Percentiles rank a stretch among this genome's conserved stretches.
phyloP scores from a whole-genome alignment of 495 filamentous ascomycete species.

The Penicillium malachiteum region DNA sequence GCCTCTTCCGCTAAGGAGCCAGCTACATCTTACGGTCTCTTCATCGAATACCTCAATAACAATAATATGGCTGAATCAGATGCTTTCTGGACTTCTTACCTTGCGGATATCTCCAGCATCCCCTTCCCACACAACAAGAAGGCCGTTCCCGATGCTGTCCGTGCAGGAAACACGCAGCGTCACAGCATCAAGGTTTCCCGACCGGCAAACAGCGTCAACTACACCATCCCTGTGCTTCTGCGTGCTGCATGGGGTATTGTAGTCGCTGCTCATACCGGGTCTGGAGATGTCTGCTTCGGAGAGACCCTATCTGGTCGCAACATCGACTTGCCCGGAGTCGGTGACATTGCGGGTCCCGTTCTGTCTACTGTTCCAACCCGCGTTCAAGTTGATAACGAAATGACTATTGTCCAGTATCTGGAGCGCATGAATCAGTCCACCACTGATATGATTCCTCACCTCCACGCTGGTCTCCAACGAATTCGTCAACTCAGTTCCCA shows the following conservation, averaged over 20 bases:
- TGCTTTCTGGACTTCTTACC: conserved; percentile 46
- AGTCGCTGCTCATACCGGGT: conserved; percentile 41
- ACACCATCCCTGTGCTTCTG: conserved; percentile 50
- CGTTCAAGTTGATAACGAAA: conserved; percentile 38
- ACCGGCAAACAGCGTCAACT: conserved; percentile 19
- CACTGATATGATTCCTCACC: conserved; percentile 50
- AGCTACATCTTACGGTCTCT: conserved; percentile 36
- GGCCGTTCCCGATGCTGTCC: conserved; percentile 22
- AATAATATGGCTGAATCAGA: conserved; percentile 36
- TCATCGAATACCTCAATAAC: conserved; percentile 41
- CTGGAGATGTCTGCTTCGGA: conserved; percentile 54
- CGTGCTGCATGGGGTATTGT: conserved; percentile 56
- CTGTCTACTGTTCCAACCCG: conserved; percentile 53
- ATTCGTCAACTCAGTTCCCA: conserved; percentile 41
- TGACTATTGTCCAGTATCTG: conserved; percentile 40
- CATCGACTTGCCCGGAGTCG: conserved; percentile 47
- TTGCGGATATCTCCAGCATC: conserved; percentile 26
- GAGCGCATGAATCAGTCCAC: conserved; percentile 40
- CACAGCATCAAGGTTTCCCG: conserved; percentile 25
- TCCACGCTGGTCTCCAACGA: conserved; percentile 45
- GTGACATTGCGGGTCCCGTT: conserved; percentile 52
- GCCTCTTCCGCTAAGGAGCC: conserved; percentile 7
- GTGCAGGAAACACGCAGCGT: conserved; percentile 33
- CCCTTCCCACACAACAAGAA: conserved; percentile 33
- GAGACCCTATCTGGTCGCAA: conserved; percentile 56